A percentile compares a stretch with the other conserved stretches of the same genome.
phyloP scores from a whole-genome alignment of 768 basidiomycete genomes.

The Cystofilobasidium macerans region DNA sequence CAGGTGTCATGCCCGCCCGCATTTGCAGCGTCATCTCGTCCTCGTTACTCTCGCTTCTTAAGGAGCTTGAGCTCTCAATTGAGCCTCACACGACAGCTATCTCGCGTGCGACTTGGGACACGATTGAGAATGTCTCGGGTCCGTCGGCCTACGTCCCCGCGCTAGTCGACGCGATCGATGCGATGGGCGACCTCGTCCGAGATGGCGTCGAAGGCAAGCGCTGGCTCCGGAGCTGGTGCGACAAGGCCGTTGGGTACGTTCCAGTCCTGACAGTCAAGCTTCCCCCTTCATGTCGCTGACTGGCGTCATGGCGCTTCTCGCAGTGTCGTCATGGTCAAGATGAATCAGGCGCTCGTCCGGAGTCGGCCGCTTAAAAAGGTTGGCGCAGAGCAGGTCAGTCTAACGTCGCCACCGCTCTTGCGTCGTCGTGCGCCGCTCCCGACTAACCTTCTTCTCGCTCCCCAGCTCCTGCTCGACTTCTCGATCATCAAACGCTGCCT shows the following conservation, averaged over 20 bases:
- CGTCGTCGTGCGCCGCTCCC: not conserved
- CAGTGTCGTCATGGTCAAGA: conserved; percentile 72
- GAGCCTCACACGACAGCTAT: conserved; percentile 70
- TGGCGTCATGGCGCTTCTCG: not conserved
- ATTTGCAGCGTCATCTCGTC: conserved; percentile 64
- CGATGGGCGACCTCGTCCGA: conserved; percentile 63
- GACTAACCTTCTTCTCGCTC: not conserved
- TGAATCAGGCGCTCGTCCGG: conserved; percentile 77
- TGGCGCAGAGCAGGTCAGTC: conserved; percentile 79
- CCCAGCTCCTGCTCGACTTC: conserved; percentile 82
- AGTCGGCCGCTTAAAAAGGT: conserved; percentile 84
- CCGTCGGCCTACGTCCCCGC: conserved; percentile 72
- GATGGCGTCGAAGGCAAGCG: conserved; percentile 87
- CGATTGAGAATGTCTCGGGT: conserved; percentile 70
- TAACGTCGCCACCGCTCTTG: not conserved
- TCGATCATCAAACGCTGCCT: conserved; percentile 75
- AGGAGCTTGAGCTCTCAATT: conserved; percentile 72
- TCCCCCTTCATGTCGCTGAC: not conserved
- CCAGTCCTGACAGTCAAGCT: not conserved
- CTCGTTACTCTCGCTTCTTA: conserved; percentile 64
- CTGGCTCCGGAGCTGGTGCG: conserved; percentile 81
- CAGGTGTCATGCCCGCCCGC: not conserved
- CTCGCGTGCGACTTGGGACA: conserved; percentile 61
- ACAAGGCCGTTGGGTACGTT: conserved; percentile 77
- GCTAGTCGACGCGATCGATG: conserved; percentile 60